phyloP scores from a whole-genome alignment of 1,284 basidiomycete species.

The Termitomyces sp. region DNA sequence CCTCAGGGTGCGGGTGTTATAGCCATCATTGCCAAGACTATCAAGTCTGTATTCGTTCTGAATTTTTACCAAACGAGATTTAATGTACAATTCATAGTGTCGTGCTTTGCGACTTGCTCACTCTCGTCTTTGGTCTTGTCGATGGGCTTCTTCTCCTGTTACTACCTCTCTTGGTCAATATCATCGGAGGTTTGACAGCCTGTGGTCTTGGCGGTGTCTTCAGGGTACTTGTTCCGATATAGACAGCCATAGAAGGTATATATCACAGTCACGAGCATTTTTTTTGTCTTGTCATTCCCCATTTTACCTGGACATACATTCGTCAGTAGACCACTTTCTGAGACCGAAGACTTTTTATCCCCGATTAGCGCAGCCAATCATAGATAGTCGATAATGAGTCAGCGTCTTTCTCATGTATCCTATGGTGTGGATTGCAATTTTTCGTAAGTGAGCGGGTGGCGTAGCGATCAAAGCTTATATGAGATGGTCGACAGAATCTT shows the following conservation, averaged over 20 bases:
- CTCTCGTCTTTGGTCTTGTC: slow-evolving; percentile 4
- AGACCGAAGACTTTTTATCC: background rate
- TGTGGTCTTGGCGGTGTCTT: slow-evolving; percentile 1
- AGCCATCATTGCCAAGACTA: background rate
- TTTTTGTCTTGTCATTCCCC: background rate
- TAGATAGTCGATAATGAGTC: background rate
- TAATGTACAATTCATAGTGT: background rate
- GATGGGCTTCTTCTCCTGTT: slow-evolving; percentile 1
- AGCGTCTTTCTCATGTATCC: background rate
- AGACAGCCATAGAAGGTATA: too few species aligned
- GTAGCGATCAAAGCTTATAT: background rate
- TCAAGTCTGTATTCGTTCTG: background rate
- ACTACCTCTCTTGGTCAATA: background rate
- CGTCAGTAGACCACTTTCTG: background rate
- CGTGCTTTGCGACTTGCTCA: slow-evolving; percentile 7
- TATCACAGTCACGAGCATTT: background rate
- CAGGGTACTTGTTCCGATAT: background rate
- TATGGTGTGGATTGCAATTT: too few species aligned
- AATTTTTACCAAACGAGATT: background rate
- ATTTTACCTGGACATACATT: background rate
- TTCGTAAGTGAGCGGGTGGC: background rate
- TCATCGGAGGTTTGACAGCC: background rate
- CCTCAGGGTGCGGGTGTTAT: background rate
- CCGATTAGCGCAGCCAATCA: background rate
- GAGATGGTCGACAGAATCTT: background rate